Base-by-base conservation (phyloP, 495 filamentous ascomycete genomes). In the Neurospora pannonica region DNA sequence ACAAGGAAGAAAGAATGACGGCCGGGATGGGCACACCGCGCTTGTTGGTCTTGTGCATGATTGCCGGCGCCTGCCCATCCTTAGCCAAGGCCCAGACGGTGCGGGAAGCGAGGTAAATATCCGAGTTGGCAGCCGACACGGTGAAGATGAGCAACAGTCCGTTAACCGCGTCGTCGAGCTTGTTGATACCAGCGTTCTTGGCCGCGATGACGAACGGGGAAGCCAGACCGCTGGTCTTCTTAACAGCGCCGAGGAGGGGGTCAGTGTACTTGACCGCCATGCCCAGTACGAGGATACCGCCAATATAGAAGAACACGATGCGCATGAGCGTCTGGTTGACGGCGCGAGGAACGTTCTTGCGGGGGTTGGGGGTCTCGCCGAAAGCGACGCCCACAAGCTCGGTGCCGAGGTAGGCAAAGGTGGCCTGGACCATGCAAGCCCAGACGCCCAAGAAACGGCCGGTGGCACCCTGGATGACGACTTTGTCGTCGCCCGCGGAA, bases 351-450 rank as follows among this genome's bases (percentile, higher is more conserved):
- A 94, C 89, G 62, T 91, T 92, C 82, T 89, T 90, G 79, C 91
- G 89, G 10, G 92, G 92, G 80, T 95, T 92, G 72, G 92, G 89
- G 5, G 92, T 92, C 85, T 95, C 93, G 75, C 90, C 91, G 3
- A 92, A 93, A 3, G 93, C 92, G 36, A 95, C 87, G 38, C 89
- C 94, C 71, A 97, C 90, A 48, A 96, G 85, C 83, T 97, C 94
- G 3, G 94, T 96, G 70, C 94, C 93, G 39, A 94, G 87, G 78
- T 93, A 96, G 38, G 93, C 92, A 75, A 97, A 97, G 6, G 91
- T 92, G 7, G 93, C 92, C 38, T 89, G 91, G 71, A 94, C 90
- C 76, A 96, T 86, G 19, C 90, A 90, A 8, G 90, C 88, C 92
- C 93, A 97, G 82, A 95, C 90, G 9, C 87, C 92, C 43, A 93